These are phyloP conservation scores for Tylopilus sp. DNA, from an alignment of 1,284 basidiomycete genomes.

Conservation along the genomic window DNA sequence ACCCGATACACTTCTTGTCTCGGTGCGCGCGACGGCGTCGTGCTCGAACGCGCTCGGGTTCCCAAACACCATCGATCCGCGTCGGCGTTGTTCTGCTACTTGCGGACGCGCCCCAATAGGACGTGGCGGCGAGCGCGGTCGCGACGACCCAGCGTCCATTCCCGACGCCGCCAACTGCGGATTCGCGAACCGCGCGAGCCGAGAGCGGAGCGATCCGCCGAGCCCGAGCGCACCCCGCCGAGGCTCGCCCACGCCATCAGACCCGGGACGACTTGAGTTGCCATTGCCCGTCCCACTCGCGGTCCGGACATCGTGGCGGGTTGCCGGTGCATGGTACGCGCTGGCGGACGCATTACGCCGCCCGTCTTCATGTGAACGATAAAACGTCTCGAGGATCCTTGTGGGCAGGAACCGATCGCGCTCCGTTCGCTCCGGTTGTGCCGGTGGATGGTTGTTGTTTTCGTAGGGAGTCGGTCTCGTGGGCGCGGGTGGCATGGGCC, in stretches of 20 bases:
- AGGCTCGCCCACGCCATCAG: conserved; percentile 15
- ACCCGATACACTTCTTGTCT: neutral
- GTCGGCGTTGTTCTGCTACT: conserved; percentile 14
- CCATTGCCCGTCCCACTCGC: conserved; percentile 7
- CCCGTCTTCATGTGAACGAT: conserved; percentile 26
- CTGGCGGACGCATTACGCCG: conserved; percentile 17
- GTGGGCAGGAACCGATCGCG: conserved; percentile 28
- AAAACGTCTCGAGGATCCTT: conserved; percentile 24
- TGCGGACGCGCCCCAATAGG: conserved; percentile 29
- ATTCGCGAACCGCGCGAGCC: conserved; percentile 25
- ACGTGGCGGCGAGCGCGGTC: conserved; percentile 24
- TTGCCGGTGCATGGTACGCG: too few relatives aligned
- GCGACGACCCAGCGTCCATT: conserved; percentile 5
- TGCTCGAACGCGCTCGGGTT: conserved; percentile 5
- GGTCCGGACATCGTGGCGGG: conserved; percentile 9
- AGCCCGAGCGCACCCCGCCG: conserved; percentile 19
- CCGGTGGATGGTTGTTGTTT: conserved; percentile 12
- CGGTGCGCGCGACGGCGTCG: conserved; percentile 7
- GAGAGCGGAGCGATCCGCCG: conserved; percentile 28
- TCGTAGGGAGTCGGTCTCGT: conserved; percentile 16
- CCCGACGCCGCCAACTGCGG: conserved; percentile 10
- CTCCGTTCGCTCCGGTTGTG: conserved; percentile 21
- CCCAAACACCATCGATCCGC: conserved; percentile 12
- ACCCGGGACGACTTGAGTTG: conserved; percentile 9
- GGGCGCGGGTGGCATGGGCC: conserved; percentile 9